Evolutionary conservation across 805 yeast genomes (phyloP), one percentile per base, ranked within the genome.

Genomic region (Wickerhamiella cacticola): DNA sequence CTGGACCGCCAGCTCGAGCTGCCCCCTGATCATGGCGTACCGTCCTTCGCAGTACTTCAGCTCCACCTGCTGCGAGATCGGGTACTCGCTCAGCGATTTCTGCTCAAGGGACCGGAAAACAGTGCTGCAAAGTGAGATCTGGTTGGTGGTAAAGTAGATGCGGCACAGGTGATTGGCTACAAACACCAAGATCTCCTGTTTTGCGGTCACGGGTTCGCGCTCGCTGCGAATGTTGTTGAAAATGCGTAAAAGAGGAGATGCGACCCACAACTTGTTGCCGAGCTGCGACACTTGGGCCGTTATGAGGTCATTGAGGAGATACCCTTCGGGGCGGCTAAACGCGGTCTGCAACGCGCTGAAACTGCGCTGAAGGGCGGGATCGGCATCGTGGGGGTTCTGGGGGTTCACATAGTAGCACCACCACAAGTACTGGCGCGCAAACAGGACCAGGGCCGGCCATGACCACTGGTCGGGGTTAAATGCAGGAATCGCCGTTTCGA

Each of bases 81-180:
- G 52, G 35, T 48, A 52, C 10, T 46, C 31, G 8, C 50, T 34
- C 33, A 53, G n/a, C n/a, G 24, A 19, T 15, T 49, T 23, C 1
- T 56, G 6, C 75, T 85, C 36, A 69, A 85, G 53, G 89, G 84
- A 71, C 88, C 92, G 18, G 94, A 94, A 61, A 88, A 85, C 65
- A 78, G 83, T 22, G 76, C 85, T 63, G 62, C 68, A 49, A 45
- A 65, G 51, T 56, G 77, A 64, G 67, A 63, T 59, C 56, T 69
- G 54, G 71, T 66, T 29, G 67, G 55, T 31, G 24, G 41, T 19
- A 58, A 63, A 78, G 59, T 80, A 80, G 5, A 75, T 62, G 48
- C 73, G 68, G 57, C 82, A 79, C 44, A 80, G 63, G 49, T 67
- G 66, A 29, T 68, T 69, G 1, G 82, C 80, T 12, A 78, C 63